phyloP scores from a whole-genome alignment of 441 rosid genomes.

The Flueggea neowawraea region DNA sequence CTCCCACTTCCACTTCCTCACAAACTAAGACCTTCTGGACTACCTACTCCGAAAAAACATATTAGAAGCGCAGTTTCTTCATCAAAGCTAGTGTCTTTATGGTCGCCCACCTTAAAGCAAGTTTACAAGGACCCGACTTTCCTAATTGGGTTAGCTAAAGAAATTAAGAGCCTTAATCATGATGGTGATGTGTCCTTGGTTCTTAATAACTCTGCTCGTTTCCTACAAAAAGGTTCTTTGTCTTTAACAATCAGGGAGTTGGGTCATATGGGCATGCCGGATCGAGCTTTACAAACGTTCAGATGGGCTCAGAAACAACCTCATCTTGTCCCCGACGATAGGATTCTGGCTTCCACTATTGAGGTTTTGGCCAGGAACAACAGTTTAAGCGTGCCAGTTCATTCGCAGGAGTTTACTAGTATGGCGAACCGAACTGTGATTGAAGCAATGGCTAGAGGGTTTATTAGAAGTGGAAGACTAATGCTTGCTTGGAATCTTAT shows the following conservation, averaged over 20 bases:
- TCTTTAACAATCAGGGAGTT: constrained; percentile 64
- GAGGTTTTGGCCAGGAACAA: constrained; percentile 71
- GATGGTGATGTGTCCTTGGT: constrained; percentile 52
- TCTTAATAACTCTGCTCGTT: constrained; percentile 48
- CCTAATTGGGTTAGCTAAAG: constrained; percentile 68
- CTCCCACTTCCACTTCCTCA: constrained; percentile 83
- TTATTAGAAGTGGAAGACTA: constrained; percentile 64
- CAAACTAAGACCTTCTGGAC: constrained; percentile 63
- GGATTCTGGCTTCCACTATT: constrained; percentile 57
- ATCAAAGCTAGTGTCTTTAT: constrained; percentile 20
- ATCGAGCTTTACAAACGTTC: constrained; percentile 69
- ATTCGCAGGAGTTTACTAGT: constrained; percentile 45
- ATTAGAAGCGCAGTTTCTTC: constrained; percentile 14
- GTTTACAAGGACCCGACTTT: constrained; percentile 57
- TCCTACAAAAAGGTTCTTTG: constrained; percentile 73
- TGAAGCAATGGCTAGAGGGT: constrained; percentile 82
- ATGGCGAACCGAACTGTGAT: constrained; percentile 62
- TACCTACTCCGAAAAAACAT: constrained; percentile 57
- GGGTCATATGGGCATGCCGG: constrained; percentile 73
- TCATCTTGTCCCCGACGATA: constrained; percentile 67
- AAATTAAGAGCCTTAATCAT: constrained; percentile 41
- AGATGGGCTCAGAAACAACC: constrained; percentile 79
- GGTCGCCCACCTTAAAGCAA: constrained; percentile 38
- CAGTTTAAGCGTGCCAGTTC: constrained; percentile 52
- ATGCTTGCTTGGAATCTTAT: constrained; percentile 72